Conservation (phyloP, 2,329 filamentous ascomycete species). For the Leptographium lundbergii region DNA sequence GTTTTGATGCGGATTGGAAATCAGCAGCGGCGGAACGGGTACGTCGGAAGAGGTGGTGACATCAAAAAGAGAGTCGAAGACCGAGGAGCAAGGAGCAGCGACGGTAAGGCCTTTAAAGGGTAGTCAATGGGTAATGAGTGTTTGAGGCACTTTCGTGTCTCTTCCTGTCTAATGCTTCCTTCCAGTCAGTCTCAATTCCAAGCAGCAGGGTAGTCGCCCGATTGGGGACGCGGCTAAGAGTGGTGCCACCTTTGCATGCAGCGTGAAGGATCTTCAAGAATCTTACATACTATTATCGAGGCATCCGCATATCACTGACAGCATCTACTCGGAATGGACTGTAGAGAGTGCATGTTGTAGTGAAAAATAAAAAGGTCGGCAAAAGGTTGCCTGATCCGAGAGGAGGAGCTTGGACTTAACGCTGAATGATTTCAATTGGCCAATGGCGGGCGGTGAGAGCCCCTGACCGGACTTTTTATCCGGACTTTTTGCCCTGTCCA, state of each 20-base stretch:
- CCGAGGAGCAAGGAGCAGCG: too few relatives aligned
- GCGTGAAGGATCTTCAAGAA: not conserved
- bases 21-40: not conserved
- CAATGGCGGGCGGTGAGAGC: conserved; percentile 5
- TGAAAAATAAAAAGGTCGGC: not conserved
- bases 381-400: not conserved
- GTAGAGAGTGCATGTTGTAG: not conserved
- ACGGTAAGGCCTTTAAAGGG: not conserved
- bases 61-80: not conserved
- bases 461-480: conserved; percentile 6
- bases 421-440: conserved; percentile 1
- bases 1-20: not conserved
- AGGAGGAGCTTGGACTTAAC: not conserved
- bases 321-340: not conserved
- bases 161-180: not conserved
- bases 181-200: not conserved
- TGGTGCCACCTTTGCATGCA: not conserved
- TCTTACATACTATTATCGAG: not conserved
- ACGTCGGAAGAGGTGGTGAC: not conserved
- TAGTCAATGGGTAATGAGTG: not conserved
- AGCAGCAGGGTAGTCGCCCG: not conserved
- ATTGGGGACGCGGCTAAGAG: not conserved
- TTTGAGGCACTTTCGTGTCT: not conserved
- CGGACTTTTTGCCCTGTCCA: not conserved
- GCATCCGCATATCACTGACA: not conserved